Percentiles rank a stretch among this genome's conserved stretches.
Evolutionary conservation across 1,284 basidiomycete species (phyloP).

Genomic region (Afroboletus lepidellus): DNA sequence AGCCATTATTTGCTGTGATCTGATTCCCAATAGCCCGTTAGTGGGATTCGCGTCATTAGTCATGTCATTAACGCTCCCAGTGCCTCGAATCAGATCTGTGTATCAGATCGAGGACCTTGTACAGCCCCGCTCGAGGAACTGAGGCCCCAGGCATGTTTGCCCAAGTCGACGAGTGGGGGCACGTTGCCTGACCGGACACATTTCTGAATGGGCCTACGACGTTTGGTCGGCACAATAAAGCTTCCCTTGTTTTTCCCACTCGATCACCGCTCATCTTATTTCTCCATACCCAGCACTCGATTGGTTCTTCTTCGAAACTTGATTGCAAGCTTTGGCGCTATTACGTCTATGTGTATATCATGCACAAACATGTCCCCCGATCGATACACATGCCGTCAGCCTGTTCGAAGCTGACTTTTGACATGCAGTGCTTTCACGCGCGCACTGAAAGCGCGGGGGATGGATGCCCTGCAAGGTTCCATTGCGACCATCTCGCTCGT

Average conservation of each 20-base stretch:
- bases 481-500: slow-evolving; percentile 42
- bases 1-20: slow-evolving; percentile 10
- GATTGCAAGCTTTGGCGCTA: slow-evolving; percentile 23
- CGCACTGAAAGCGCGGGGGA: slow-evolving; percentile 43
- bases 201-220: slow-evolving; percentile 10
- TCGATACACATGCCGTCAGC: slow-evolving; percentile 7
- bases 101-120: slow-evolving; percentile 51
- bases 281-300: slow-evolving; percentile 10
- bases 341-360: slow-evolving; percentile 31
- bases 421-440: slow-evolving; percentile 15
- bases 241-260: slow-evolving; percentile 25
- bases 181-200: slow-evolving; percentile 12
- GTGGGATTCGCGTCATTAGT: slow-evolving; percentile 55
- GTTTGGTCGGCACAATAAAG: slow-evolving; percentile 11
- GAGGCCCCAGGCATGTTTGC: slow-evolving; percentile 53
- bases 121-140: slow-evolving; percentile 56
- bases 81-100: slow-evolving; percentile 58
- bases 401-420: slow-evolving; percentile 2
- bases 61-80: slow-evolving; percentile 62
- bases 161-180: slow-evolving; percentile 16
- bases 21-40: slow-evolving; percentile 20
- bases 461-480: slow-evolving; percentile 42
- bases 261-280: slow-evolving; percentile 19
- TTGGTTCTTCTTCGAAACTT: slow-evolving; percentile 21
- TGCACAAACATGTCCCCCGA: slow-evolving; percentile 11